Evolutionary conservation across 306 rosid species (phyloP).

Genomic region (Trichosanthes cucumerina): DNA sequence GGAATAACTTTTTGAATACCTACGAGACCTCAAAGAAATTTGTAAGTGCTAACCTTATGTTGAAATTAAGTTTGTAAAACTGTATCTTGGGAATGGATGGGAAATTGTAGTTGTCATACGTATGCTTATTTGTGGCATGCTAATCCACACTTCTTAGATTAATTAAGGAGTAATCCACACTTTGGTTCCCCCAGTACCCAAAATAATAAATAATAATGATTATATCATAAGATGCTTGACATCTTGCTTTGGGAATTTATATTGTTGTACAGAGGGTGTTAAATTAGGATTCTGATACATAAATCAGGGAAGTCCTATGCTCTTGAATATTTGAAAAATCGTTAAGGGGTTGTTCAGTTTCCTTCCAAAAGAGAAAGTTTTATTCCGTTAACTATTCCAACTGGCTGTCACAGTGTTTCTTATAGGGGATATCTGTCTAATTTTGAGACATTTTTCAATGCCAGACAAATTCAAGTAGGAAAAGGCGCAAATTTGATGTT

Average conservation of each 20-base stretch:
- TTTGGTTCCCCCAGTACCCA: background rate
- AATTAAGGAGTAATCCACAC: background rate
- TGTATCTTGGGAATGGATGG: background rate
- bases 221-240: background rate
- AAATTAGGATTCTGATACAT: background rate
- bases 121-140: background rate
- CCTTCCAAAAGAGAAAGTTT: background rate
- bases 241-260: background rate
- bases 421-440: slow-evolving; percentile 3
- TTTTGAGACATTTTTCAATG: slow-evolving; percentile 20
- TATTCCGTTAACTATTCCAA: background rate
- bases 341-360: background rate
- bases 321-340: background rate
- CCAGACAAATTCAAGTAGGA: slow-evolving; percentile 81
- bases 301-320: background rate
- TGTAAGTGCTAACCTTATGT: background rate
- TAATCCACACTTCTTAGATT: background rate
- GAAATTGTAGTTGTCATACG: background rate
- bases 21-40: background rate
- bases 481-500: slow-evolving; percentile 71
- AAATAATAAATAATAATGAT: background rate
- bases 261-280: background rate
- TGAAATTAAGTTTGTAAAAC: background rate
- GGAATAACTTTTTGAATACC: background rate
- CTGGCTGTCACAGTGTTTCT: background rate